These are phyloP conservation scores for Pythium biforme DNA, from an alignment of 352 stramenopile species.

Conservation along the genomic window DNA sequence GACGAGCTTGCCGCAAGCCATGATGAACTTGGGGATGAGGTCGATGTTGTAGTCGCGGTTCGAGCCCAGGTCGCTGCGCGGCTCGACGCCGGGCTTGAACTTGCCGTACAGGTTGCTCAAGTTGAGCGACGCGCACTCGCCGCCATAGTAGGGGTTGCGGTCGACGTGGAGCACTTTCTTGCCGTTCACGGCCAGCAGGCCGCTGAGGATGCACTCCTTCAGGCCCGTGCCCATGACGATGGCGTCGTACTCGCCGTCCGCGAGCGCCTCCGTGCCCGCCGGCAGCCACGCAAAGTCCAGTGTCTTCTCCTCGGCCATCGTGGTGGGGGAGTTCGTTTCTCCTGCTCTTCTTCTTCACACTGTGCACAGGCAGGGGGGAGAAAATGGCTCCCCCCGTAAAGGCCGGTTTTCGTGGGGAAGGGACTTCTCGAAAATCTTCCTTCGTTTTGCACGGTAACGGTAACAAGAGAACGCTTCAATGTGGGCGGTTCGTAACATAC, in stretches of 20 bases:
- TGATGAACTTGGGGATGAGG: slow-evolving; percentile 99
- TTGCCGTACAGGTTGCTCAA: slow-evolving; percentile 98
- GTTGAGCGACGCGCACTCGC: slow-evolving; percentile 98
- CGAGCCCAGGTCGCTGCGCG: slow-evolving; percentile 84
- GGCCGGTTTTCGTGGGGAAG: neutral
- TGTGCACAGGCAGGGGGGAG: neutral
- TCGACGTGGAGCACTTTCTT: slow-evolving; percentile 98
- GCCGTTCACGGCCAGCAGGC: slow-evolving; percentile 93
- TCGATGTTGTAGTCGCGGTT: slow-evolving; percentile 99
- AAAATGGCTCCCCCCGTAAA: slow-evolving; percentile 3
- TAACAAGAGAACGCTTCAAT: slow-evolving; percentile 21
- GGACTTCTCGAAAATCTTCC: slow-evolving; percentile 25
- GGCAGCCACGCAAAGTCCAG: slow-evolving; percentile 94
- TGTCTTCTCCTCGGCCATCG: slow-evolving; percentile 69
- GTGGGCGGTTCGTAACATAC: slow-evolving; percentile 19
- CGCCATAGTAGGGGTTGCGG: slow-evolving; percentile 98
- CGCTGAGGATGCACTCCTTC: slow-evolving; percentile 99
- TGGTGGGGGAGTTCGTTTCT: neutral
- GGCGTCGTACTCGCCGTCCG: slow-evolving; percentile 99
- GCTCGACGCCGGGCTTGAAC: slow-evolving; percentile 78
- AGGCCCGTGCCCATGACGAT: slow-evolving; percentile 99
- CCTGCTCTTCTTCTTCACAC: slow-evolving; percentile 6
- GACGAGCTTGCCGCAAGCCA: slow-evolving; percentile 99
- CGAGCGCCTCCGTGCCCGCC: slow-evolving; percentile 92
- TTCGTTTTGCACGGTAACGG: neutral